Evolutionary conservation across 768 basidiomycete species (phyloP).

Genomic region (Lactarius hengduanensis): DNA sequence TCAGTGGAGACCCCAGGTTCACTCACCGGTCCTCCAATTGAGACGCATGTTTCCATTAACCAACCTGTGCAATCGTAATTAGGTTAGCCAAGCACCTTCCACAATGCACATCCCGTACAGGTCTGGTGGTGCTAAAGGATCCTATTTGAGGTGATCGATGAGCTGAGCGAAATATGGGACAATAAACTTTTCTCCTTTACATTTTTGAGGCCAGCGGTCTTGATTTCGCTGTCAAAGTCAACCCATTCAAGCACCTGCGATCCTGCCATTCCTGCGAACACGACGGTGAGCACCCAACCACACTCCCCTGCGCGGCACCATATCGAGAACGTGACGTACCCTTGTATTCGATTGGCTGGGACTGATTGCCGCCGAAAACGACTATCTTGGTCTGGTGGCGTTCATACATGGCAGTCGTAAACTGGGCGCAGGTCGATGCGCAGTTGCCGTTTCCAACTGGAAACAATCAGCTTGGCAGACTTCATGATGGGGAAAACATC

Average conservation of each 20-base stretch:
- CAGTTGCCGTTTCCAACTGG: slow-evolving; percentile 35
- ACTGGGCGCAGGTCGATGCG: slow-evolving; percentile 58
- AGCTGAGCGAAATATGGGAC: not conserved
- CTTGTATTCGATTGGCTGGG: slow-evolving; percentile 47
- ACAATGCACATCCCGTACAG: slow-evolving; percentile 30
- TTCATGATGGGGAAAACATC: not conserved
- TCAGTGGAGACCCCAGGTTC: not conserved
- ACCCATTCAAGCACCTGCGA: not conserved
- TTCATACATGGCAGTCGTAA: slow-evolving; percentile 55
- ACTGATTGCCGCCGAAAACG: slow-evolving; percentile 52
- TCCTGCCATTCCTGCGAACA: slow-evolving; percentile 24
- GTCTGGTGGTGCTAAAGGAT: slow-evolving; percentile 40
- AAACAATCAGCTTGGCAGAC: not conserved
- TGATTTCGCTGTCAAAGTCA: slow-evolving; percentile 7
- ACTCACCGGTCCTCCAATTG: slow-evolving; percentile 12
- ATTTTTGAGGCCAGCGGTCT: slow-evolving; percentile 32
- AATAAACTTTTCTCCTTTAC: slow-evolving; percentile 28
- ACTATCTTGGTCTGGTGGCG: slow-evolving; percentile 47
- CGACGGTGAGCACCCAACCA: not conserved
- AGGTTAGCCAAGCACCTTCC: not conserved
- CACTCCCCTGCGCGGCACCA: no score
- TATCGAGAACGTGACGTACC: slow-evolving; percentile 29
- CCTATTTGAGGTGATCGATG: slow-evolving; percentile 24
- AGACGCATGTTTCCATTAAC: slow-evolving; percentile 4
- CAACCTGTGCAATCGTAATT: not conserved